Percentiles rank a stretch among this genome's conserved stretches.
phyloP scores from a whole-genome alignment of 164 flowering plant genomes.

The Chimonanthus praecox region DNA sequence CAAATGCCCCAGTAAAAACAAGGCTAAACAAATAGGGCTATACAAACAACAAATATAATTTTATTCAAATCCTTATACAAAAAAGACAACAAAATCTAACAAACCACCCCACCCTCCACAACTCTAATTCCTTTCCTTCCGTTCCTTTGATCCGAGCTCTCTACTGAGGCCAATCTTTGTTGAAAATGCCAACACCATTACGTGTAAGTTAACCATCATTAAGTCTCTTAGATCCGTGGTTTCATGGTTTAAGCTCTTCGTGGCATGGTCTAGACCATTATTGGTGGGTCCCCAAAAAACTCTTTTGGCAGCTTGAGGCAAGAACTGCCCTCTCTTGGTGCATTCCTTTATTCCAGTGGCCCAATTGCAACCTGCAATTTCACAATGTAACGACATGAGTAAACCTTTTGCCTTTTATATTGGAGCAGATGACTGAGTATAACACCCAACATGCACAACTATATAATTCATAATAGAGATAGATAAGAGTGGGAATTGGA shows the following conservation, averaged over 20 bases:
- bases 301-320: background rate
- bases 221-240: conserved; percentile 7
- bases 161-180: no score
- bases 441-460: background rate
- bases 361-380: conserved; percentile 15
- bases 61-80: no score
- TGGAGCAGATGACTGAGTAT: background rate
- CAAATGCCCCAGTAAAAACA: no score
- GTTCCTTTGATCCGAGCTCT: no score
- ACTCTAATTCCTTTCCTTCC: no score
- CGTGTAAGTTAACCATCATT: conserved; percentile 9
- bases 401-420: background rate
- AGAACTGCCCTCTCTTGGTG: conserved; percentile 5
- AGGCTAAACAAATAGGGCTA: no score
- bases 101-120: no score
- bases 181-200: no score
- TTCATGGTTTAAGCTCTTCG: background rate
- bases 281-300: background rate
- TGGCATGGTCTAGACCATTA: conserved; percentile 10
- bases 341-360: conserved; percentile 15
- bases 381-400: background rate
- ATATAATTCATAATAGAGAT: background rate
- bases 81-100: no score
- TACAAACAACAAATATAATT: no score
- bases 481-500: background rate